phyloP scores from a whole-genome alignment of 305 asterid genomes.

The Solanum hybrid region DNA sequence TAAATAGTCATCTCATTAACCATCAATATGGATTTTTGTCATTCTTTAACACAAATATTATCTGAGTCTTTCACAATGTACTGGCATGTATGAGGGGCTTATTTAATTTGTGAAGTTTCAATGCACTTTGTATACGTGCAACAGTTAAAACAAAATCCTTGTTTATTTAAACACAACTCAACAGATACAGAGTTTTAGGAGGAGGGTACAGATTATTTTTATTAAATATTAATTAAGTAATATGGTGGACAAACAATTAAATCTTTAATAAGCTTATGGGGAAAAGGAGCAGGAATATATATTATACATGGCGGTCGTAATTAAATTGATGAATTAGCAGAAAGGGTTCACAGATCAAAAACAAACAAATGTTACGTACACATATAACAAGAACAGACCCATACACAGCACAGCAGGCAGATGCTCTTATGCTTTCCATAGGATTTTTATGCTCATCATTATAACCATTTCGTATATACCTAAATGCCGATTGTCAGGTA shows the following conservation, averaged over 20 bases:
- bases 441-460: not conserved
- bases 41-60: no score
- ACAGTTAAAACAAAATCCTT: not conserved
- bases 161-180: not conserved
- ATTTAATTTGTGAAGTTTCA: not conserved
- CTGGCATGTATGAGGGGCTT: not conserved
- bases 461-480: not conserved
- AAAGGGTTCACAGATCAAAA: conserved; percentile 3
- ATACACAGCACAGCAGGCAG: not conserved
- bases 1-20: no score
- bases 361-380: conserved; percentile 3
- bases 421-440: not conserved
- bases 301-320: not conserved
- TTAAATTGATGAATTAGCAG: not conserved
- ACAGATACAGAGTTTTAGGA: not conserved
- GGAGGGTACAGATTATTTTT: not conserved
- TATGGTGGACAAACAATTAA: not conserved
- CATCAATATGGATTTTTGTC: no score
- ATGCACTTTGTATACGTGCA: not conserved
- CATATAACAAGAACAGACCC: conserved; percentile 6
- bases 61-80: no score
- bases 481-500: not conserved
- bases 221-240: not conserved
- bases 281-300: not conserved
- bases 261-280: not conserved